A percentile compares a stretch with the other conserved stretches of the same genome.
Evolutionary conservation across 1,139 yeast species (phyloP).

Genomic region (Diutina scorzettiae): DNA sequence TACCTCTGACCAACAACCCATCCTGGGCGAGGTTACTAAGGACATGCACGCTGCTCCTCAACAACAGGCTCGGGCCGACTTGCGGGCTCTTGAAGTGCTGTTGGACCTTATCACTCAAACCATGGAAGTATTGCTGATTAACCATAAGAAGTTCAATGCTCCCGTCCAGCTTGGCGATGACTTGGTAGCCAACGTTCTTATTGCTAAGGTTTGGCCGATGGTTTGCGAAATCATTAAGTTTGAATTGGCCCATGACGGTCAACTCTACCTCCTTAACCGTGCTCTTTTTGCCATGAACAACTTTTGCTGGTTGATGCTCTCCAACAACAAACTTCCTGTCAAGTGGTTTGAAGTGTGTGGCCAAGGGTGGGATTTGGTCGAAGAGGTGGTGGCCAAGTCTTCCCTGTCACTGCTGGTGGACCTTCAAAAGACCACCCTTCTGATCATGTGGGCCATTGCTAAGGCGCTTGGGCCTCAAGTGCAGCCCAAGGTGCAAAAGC

Average conservation of each 20-base stretch:
- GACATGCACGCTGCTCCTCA: not conserved
- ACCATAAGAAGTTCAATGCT: constrained; percentile 9
- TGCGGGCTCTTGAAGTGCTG: constrained; percentile 4
- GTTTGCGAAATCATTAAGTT: constrained; percentile 27
- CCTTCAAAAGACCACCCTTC: constrained; percentile 35
- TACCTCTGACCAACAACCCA: not conserved
- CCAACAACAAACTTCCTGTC: constrained; percentile 22
- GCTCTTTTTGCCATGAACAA: constrained; percentile 62
- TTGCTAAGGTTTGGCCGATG: constrained; percentile 26
- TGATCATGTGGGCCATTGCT: constrained; percentile 50
- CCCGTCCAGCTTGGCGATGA: constrained; percentile 16
- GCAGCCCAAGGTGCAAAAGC: constrained; percentile 13
- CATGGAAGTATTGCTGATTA: not conserved
- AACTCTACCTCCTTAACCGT: constrained; percentile 34
- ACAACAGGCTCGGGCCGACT: not conserved
- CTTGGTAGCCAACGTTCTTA: constrained; percentile 14
- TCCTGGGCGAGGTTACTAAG: not conserved
- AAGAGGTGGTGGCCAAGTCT: constrained; percentile 12
- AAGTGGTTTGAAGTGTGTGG: constrained; percentile 22
- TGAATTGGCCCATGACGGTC: constrained; percentile 12
- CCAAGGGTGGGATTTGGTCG: constrained; percentile 26
- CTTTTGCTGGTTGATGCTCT: constrained; percentile 40
- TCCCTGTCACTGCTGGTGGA: not conserved
- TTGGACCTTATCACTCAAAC: not conserved
- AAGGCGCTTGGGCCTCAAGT: constrained; percentile 31